Conservation (phyloP, 306 rosid genomes). For the Calophaca sinica region DNA sequence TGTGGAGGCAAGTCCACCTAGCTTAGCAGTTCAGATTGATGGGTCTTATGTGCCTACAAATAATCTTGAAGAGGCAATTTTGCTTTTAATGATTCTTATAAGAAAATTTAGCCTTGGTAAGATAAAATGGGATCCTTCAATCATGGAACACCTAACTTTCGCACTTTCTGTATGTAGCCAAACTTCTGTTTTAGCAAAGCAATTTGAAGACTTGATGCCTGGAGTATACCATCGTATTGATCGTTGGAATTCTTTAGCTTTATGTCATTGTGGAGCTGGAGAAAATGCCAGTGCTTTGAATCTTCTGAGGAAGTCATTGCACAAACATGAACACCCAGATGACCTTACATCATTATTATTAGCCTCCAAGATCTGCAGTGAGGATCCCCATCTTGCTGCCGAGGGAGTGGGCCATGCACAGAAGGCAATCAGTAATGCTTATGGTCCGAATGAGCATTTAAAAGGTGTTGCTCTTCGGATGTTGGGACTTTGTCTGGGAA, state of each 20-base stretch:
- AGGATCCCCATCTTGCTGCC: conserved; percentile 70
- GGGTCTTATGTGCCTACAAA: conserved; percentile 87
- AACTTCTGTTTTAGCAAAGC: conserved; percentile 79
- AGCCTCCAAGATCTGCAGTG: conserved; percentile 88
- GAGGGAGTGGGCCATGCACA: conserved; percentile 84
- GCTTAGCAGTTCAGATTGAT: conserved; percentile 81
- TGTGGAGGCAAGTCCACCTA: conserved; percentile 89
- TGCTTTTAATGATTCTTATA: conserved; percentile 85
- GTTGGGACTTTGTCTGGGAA: conserved; percentile 85
- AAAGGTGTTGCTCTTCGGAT: conserved; percentile 79
- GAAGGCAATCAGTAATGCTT: conserved; percentile 63
- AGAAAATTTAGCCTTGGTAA: conserved; percentile 70
- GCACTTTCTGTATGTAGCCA: conserved; percentile 88
- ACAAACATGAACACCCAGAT: conserved; percentile 83
- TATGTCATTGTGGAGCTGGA: conserved; percentile 83
- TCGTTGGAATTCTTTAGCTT: conserved; percentile 89
- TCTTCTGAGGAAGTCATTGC: conserved; percentile 82
- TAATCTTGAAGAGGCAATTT: conserved; percentile 92
- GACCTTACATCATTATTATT: conserved; percentile 73
- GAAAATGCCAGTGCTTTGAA: conserved; percentile 70
- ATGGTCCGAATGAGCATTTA: conserved; percentile 67
- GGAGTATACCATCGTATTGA: conserved; percentile 87
- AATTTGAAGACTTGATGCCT: conserved; percentile 87
- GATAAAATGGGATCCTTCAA: conserved; percentile 88
- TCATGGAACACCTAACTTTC: conserved; percentile 87